Evolutionary conservation across 257 asterid species (phyloP).

Genomic region (Eucommia ulmoides): DNA sequence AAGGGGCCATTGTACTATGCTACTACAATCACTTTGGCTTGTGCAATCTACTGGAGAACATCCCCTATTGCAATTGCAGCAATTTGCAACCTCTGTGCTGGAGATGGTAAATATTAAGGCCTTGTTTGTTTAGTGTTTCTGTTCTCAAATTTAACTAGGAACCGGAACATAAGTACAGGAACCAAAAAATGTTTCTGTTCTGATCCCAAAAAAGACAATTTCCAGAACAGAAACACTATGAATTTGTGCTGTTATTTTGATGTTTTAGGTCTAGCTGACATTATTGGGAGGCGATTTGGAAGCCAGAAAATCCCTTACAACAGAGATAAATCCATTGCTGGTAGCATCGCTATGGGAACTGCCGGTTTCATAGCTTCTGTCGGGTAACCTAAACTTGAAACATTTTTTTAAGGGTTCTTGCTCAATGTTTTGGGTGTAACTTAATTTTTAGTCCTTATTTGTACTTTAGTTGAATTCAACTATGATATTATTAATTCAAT

Average conservation of each 20-base stretch:
- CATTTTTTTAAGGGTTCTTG: no score
- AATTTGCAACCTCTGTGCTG: slow-evolving; percentile 86
- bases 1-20: slow-evolving; percentile 93
- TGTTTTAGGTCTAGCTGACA: slow-evolving; percentile 72
- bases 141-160: no score
- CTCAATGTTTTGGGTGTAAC: slow-evolving; percentile 3
- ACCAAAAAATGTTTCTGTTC: no score
- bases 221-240: no score
- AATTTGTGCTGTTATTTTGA: no score
- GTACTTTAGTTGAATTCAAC: no score
- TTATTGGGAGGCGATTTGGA: slow-evolving; percentile 79
- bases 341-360: slow-evolving; percentile 62
- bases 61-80: slow-evolving; percentile 83
- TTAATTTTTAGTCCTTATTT: not conserved
- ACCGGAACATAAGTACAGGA: no score
- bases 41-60: slow-evolving; percentile 79
- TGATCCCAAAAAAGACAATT: no score
- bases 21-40: slow-evolving; percentile 55
- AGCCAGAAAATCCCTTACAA: slow-evolving; percentile 73
- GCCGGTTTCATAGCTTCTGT: slow-evolving; percentile 78
- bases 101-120: no score
- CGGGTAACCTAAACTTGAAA: slow-evolving; percentile 39
- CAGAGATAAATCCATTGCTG: slow-evolving; percentile 50
- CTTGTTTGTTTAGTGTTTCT: no score
- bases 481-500: no score